Base-by-base conservation (phyloP, 1,139 yeast genomes). In the Kazachstania sp. region DNA sequence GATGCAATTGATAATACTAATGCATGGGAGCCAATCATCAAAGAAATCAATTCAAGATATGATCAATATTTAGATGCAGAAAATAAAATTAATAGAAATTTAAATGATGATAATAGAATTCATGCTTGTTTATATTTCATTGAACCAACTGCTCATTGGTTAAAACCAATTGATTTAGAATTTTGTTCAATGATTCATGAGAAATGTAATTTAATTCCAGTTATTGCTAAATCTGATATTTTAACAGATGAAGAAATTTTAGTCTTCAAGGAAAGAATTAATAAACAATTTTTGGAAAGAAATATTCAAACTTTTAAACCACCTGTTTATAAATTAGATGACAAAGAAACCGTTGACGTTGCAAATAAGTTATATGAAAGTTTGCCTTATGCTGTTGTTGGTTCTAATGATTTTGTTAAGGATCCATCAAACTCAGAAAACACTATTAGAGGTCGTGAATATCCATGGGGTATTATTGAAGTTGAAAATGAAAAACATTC, bases 381-480 rank as follows among this genome's bases (percentile, higher is more conserved):
- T 62, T 76, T 86, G 51, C 99, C 99, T 40, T 92, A 88, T 71
- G 98, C 98, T 18, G 83, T 92, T 54, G 86, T 94, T 46, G 98
- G 97, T 30, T 87, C 97, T 23, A 86, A 92, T 30, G 73, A 74
- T 51, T 82, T 79, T 55, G 87, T 90, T 36, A 76, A 76, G 59
- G 81, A 86, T 44, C 61, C 75, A 31, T 88, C 84, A 60, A 97
- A 97, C 44, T 76, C 84, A 64, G 64, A 71, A 38, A 41, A 37
- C n/a, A 36, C 39, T 5, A 95, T 88, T 43, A 83, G 97, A 65
- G 97, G 97, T 55, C 86, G 99, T 71, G 72, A 77, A 56, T 94
- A 94, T 68, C 98, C 98, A 52, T 94, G 99, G 99, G 99, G 99
- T 55, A 75, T 85, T 23, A 85, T 92, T 63, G 97, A 92, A 69